Evolutionary conservation across 2,329 filamentous ascomycete species (phyloP), one percentile per base, ranked within the genome.

Genomic region (Cylindrodendrum hubeiense): DNA sequence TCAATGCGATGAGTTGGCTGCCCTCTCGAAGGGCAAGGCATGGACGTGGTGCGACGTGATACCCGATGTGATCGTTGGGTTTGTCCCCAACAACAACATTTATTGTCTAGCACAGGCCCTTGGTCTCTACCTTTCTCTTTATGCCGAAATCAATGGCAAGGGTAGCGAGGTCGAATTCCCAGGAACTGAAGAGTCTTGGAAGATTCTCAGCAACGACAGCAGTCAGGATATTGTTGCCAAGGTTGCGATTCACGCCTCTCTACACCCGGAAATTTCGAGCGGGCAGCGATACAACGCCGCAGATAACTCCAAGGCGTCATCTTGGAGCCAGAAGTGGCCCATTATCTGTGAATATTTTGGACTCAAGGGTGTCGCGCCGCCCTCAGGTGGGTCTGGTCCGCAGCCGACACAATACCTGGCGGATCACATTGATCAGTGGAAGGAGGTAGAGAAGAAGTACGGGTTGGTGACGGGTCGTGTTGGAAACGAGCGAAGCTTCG

Each of bases 281-380:
- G 78, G 75, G 17, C 73, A 80, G 58, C 75, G 74, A 17, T 85
- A 79, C 72, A 84, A 84, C 61, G 78, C 79, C 2, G 82, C 80
- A 10, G 82, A 83, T 24, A 79, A 76, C 55, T 74, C 78, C 33
- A 66, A 75, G 33, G 72, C 79, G 1, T 71, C 69, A 5, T 78
- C 76, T 2, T 84, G 82, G 83, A 78, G 76, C 17, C 68, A 73
- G 12, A 83, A 83, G 68, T 85, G 82, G 83, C 81, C 82, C 3
- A 69, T 82, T 6, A 79, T 84, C 47, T 82, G 80, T 68, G 76
- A 80, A 7, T 84, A 83, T 67, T 84, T 84, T 73, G 80, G 81
- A 3, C 72, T 85, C 41, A 80, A 80, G 66, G 82, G 82, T 1
- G 79, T 79, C 8, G 66, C 70, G 3, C 76, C 78, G 7, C 74